Base-by-base conservation (phyloP, 2,329 filamentous ascomycete species). In the Plectosphaerella plurivora region DNA sequence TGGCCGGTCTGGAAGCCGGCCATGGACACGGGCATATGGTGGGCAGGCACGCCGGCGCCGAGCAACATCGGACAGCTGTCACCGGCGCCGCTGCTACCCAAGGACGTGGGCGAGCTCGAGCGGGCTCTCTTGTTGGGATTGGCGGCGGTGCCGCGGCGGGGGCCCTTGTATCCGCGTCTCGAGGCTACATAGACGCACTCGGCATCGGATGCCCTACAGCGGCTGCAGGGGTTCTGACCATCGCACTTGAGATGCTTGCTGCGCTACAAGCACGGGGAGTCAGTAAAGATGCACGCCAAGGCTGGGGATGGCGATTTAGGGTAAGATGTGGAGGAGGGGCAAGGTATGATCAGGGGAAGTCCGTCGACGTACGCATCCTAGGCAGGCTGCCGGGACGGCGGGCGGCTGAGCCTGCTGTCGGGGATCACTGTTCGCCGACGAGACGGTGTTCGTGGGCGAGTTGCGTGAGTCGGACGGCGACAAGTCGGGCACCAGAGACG, bases 201-300 rank as follows among this genome's bases (percentile, higher is more conserved):
- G 16, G 76, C 71, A 52, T 79, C 78, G 47, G 79, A 77, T 49
- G 73, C 68, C 20, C 71, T 70, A 67, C 88, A 92, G 51, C 89
- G 83, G 46, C 80, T 77, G 68, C 89, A 92, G 12, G 88, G 88
- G 33, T 71, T 84, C 37, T 74, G 70, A 25, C 87, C 87, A 66
- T 91, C 86, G 65, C 88, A 92, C 65, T 90, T 92, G 47, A 91
- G 76, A 67, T 92, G 89, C 63, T 89, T 83, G 57, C 64, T 71
- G 49, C 81, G 75, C 81, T 84, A 28, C 37, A 12, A 18, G 41
- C n/a, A 10, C 18, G 18, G 41, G 41, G 41, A 10, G 28, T 44
- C 16, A 44, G 41, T 18, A 12, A 6, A 39, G 14, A 14, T n/a
- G 63, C 49, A 45, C 18, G 41, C 41, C 41, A 44, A 44, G 41